Evolutionary conservation across 2,329 filamentous ascomycete genomes (phyloP).

Genomic region (Aspergillus piperis): DNA sequence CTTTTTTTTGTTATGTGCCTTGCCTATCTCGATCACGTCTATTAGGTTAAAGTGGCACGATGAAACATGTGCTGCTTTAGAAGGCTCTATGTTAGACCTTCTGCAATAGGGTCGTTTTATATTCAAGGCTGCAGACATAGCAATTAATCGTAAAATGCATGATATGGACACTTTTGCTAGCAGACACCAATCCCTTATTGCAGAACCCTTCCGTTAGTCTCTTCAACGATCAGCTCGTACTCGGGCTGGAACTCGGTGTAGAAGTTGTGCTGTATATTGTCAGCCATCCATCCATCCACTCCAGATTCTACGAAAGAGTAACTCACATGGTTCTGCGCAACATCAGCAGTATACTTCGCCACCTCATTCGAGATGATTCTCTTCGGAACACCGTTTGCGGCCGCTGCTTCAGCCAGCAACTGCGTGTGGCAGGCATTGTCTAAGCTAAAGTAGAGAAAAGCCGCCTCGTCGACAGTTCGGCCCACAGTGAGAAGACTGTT

Average conservation of each 20-base stretch:
- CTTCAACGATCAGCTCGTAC: conserved; percentile 41
- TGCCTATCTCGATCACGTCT: too few relatives aligned
- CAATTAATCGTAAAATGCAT: background rate
- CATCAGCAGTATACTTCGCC: conserved; percentile 38
- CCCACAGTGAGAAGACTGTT: conserved; percentile 43
- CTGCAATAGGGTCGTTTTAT: background rate
- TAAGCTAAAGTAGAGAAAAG: conserved; percentile 43
- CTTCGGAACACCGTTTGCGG: conserved; percentile 41
- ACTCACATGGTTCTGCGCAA: conserved; percentile 40
- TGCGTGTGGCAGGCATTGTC: conserved; percentile 46
- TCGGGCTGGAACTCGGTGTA: conserved; percentile 45
- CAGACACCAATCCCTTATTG: conserved; percentile 9
- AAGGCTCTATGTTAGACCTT: background rate
- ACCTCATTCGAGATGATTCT: conserved; percentile 37
- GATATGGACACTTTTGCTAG: background rate
- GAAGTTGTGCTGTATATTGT: conserved; percentile 37
- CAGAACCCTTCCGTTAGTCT: conserved; percentile 38
- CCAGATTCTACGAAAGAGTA: background rate
- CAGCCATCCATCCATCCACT: conserved; percentile 2
- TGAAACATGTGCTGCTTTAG: background rate
- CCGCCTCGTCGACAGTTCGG: conserved; percentile 44
- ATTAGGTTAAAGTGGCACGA: too few relatives aligned
- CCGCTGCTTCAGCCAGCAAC: conserved; percentile 44
- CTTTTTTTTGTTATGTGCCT: too few relatives aligned
- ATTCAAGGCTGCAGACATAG: background rate